Conservation (phyloP, 768 basidiomycete genomes). For the Cytidiella melzeri region DNA sequence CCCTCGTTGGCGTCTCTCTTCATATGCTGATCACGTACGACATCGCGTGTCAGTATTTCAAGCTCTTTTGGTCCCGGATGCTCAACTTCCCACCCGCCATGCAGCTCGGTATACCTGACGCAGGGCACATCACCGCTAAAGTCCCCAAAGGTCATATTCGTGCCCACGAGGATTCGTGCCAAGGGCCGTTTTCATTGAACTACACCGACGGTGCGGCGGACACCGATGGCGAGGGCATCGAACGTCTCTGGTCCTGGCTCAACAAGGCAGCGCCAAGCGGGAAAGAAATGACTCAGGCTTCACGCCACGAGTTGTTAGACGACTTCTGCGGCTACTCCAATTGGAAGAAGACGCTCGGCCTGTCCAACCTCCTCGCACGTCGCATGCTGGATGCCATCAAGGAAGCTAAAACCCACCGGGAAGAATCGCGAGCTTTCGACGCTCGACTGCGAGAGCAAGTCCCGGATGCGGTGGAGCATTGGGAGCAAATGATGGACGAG, state of each 20-base stretch:
- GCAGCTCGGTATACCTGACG: background rate
- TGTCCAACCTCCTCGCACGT: background rate
- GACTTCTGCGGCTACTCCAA: slow-evolving; percentile 14
- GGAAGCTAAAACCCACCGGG: background rate
- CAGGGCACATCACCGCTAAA: too few relatives aligned
- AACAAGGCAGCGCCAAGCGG: slow-evolving; percentile 13
- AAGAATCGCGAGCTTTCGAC: background rate
- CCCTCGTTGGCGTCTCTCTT: background rate
- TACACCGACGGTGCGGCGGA: too few relatives aligned
- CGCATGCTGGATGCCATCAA: background rate
- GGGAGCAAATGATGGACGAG: background rate
- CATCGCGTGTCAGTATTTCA: slow-evolving; percentile 2
- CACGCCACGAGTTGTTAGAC: slow-evolving; percentile 13
- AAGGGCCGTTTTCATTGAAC: too few relatives aligned
- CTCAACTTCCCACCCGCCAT: background rate
- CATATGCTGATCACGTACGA: background rate
- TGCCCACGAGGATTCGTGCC: too few relatives aligned
- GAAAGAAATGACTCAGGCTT: slow-evolving; percentile 15
- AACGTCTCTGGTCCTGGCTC: too few relatives aligned
- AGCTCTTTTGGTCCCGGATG: background rate
- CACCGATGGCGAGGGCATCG: too few relatives aligned
- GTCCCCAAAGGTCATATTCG: too few relatives aligned
- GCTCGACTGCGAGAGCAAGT: background rate
- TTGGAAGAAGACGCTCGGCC: slow-evolving; percentile 2
- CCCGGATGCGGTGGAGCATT: background rate